Evolutionary conservation across 495 filamentous ascomycete species (phyloP).

Genomic region (Neurospora terricola): DNA sequence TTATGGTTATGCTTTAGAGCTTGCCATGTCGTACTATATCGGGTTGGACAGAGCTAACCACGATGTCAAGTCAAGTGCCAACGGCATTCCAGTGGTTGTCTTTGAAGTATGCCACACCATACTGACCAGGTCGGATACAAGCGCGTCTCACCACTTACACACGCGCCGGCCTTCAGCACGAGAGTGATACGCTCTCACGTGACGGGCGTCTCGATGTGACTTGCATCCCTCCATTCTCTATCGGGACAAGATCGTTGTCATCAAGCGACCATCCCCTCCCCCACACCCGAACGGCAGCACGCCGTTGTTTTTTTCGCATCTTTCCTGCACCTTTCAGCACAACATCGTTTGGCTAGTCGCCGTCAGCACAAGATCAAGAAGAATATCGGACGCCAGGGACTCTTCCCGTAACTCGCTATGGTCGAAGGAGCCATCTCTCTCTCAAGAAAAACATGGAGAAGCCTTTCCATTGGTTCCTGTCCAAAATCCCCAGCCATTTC

Average conservation of each 20-base stretch:
- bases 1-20: background rate
- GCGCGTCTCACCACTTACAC: conserved; percentile 5
- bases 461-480: too few species aligned
- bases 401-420: too few species aligned
- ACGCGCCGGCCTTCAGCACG: conserved; percentile 4
- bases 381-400: too few species aligned
- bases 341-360: too few species aligned
- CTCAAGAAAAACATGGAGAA: too few species aligned
- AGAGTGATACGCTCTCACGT: conserved; percentile 14
- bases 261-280: background rate
- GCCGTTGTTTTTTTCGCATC: too few species aligned
- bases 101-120: background rate
- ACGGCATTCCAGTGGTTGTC: background rate
- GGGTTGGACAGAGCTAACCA: background rate
- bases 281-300: background rate
- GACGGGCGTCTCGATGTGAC: background rate
- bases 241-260: background rate
- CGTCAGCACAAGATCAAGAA: too few species aligned
- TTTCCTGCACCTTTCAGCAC: too few species aligned
- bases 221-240: background rate
- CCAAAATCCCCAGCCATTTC: too few species aligned
- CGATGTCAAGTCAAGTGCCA: background rate
- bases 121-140: background rate
- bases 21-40: background rate
- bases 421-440: too few species aligned